Percentiles rank a stretch among this genome's conserved stretches.
Conservation (phyloP, 257 asterid genomes). For the Primulina huaijiensis region DNA sequence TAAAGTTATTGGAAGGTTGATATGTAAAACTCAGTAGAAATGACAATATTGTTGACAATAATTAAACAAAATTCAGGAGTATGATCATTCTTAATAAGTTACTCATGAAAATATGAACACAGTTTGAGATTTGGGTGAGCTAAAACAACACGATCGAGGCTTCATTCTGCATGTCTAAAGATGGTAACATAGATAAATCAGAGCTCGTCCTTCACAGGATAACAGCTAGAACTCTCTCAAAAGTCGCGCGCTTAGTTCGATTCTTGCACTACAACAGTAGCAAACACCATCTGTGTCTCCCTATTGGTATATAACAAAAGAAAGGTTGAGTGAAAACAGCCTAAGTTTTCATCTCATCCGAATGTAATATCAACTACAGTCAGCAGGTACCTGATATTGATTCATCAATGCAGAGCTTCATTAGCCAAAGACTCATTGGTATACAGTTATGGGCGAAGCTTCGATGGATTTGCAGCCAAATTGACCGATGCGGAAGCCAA, state of each 20-base stretch:
- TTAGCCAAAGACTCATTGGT: slow-evolving; percentile 41
- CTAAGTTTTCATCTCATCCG: background rate
- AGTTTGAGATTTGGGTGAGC: background rate
- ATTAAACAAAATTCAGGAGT: no score
- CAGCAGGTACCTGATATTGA: background rate
- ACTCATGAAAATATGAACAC: background rate
- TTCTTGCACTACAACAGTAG: no score
- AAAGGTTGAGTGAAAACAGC: background rate
- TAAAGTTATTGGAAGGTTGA: slow-evolving; percentile 42
- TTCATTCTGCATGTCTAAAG: background rate
- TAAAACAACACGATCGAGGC: background rate
- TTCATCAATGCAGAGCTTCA: slow-evolving; percentile 32
- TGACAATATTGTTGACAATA: background rate
- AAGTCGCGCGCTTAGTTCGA: no score
- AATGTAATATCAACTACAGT: background rate
- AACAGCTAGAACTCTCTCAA: no score
- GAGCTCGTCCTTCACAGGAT: no score
- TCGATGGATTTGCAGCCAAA: slow-evolving; percentile 64
- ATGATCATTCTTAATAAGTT: background rate
- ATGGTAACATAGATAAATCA: no score
- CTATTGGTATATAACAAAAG: no score
- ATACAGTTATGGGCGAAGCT: slow-evolving; percentile 50
- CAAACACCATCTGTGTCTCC: no score
- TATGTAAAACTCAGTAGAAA: background rate
- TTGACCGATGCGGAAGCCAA: slow-evolving; percentile 44